Evolutionary conservation across 805 yeast species (phyloP).

Genomic region (Hanseniaspora nectarophila): DNA sequence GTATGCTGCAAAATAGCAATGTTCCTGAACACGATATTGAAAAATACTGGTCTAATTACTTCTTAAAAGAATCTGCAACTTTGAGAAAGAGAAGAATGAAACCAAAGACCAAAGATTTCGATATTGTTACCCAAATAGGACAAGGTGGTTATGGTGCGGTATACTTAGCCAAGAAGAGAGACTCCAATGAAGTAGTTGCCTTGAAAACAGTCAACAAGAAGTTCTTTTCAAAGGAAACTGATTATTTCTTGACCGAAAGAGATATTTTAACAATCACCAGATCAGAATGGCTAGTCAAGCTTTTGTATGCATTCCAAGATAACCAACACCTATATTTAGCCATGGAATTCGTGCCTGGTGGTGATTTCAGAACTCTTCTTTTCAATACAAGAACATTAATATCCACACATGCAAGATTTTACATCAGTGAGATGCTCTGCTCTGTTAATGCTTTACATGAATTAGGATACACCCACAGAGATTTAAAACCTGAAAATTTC

Average conservation of each 20-base stretch:
- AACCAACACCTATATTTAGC: slow-evolving; percentile 80
- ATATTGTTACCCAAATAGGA: slow-evolving; percentile 94
- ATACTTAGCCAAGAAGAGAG: slow-evolving; percentile 86
- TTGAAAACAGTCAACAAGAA: slow-evolving; percentile 82
- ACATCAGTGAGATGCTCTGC: slow-evolving; percentile 90
- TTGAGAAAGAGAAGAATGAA: slow-evolving; percentile 80
- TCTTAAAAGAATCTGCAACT: slow-evolving; percentile 71
- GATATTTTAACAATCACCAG: slow-evolving; percentile 93
- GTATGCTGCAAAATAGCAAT: slow-evolving; percentile 34
- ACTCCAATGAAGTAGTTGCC: slow-evolving; percentile 91
- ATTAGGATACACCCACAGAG: slow-evolving; percentile 92
- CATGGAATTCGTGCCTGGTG: slow-evolving; percentile 99
- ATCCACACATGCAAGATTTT: slow-evolving; percentile 92
- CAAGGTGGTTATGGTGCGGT: slow-evolving; percentile 99
- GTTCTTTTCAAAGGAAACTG: slow-evolving; percentile 83
- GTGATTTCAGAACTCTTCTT: slow-evolving; percentile 88
- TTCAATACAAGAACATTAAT: slow-evolving; percentile 86
- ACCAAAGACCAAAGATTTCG: slow-evolving; percentile 90
- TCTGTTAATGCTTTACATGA: slow-evolving; percentile 89
- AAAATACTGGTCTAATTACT: slow-evolving; percentile 63
- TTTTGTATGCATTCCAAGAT: slow-evolving; percentile 92
- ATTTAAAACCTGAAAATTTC: slow-evolving; percentile 89
- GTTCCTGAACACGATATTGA: slow-evolving; percentile 22
- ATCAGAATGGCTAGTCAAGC: slow-evolving; percentile 89
- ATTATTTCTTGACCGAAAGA: slow-evolving; percentile 90